Evolutionary conservation across 495 filamentous ascomycete species (phyloP).

Genomic region (Xylaria curta): DNA sequence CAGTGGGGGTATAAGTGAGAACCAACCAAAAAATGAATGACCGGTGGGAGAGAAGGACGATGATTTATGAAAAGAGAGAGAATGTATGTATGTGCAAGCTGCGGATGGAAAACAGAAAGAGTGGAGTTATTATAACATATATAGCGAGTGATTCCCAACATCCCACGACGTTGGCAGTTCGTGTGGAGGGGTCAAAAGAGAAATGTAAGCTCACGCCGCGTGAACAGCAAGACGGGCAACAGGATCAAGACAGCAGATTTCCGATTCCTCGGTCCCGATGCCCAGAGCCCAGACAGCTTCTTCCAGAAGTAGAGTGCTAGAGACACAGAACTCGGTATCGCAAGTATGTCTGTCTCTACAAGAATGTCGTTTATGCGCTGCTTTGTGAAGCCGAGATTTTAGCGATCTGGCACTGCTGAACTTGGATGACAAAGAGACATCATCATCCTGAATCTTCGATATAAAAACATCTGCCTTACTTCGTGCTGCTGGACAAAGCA

Average conservation of each 20-base stretch:
- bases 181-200: background rate
- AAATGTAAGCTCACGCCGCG: background rate
- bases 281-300: background rate
- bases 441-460: background rate
- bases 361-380: constrained; percentile 1
- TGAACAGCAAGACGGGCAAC: background rate
- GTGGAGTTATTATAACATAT: constrained; percentile 15
- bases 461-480: background rate
- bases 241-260: background rate
- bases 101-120: background rate
- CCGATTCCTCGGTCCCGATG: background rate
- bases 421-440: background rate
- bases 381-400: background rate
- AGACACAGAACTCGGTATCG: constrained; percentile 16
- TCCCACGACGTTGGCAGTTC: background rate
- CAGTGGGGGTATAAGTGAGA: constrained; percentile 20
- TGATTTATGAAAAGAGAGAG: constrained; percentile 25
- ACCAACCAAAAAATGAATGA: constrained; percentile 23
- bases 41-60: background rate
- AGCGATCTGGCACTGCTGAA: background rate
- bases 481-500: background rate
- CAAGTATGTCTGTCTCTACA: constrained; percentile 16
- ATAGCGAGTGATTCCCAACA: constrained; percentile 8
- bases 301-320: background rate
- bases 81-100: background rate